A percentile compares a stretch with the other conserved stretches of the same genome.
Evolutionary conservation across 306 rosid species (phyloP).

Genomic region (Abrus pulchellus): DNA sequence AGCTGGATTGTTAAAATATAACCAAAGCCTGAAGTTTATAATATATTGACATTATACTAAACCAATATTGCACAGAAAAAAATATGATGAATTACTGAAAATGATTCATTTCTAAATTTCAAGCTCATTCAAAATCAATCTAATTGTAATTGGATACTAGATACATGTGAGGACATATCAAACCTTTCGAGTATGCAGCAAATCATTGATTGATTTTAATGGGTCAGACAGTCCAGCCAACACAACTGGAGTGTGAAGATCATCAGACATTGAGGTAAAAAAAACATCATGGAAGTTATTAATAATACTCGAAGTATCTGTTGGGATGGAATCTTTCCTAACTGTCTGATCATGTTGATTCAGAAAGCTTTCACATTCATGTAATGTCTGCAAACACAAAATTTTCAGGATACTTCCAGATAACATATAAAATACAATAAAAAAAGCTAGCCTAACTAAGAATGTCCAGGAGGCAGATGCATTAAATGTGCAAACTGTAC

Average conservation of each 20-base stretch:
- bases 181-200: slow-evolving; percentile 91
- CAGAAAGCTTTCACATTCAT: slow-evolving; percentile 79
- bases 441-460: slow-evolving; percentile 5
- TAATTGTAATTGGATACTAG: slow-evolving; percentile 9
- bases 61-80: slow-evolving; percentile 6
- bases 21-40: slow-evolving; percentile 1
- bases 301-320: slow-evolving; percentile 61
- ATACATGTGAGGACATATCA: slow-evolving; percentile 11
- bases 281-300: slow-evolving; percentile 65
- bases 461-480: slow-evolving; percentile 2
- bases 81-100: not conserved
- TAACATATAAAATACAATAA: slow-evolving; percentile 20
- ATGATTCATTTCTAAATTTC: not conserved
- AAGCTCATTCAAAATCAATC: slow-evolving; percentile 26
- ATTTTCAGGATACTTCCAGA: slow-evolving; percentile 38
- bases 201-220: slow-evolving; percentile 84
- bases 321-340: slow-evolving; percentile 65
- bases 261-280: slow-evolving; percentile 87
- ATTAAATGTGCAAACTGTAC: slow-evolving; percentile 15
- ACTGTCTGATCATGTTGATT: slow-evolving; percentile 67
- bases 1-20: not conserved
- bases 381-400: slow-evolving; percentile 72
- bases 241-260: slow-evolving; percentile 87
- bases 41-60: slow-evolving; percentile 5
- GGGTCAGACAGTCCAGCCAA: slow-evolving; percentile 90